These are phyloP conservation scores for Lolium rigidum DNA, from an alignment of 176 grass and related monocot species.

Conservation along the genomic window DNA sequence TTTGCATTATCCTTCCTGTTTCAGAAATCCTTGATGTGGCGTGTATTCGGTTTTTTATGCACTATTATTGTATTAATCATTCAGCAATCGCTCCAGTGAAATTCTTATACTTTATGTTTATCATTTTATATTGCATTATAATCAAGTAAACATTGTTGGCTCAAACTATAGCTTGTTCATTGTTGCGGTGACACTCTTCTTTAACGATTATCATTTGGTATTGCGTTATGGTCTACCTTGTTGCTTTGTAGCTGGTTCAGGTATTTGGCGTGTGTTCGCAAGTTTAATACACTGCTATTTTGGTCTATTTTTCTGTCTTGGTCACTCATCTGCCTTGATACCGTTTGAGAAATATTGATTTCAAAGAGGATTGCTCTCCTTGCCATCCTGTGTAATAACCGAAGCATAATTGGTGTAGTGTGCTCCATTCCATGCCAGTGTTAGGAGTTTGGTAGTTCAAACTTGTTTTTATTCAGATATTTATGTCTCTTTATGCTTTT, in stretches of 20 bases:
- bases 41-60: slow-evolving; percentile 11
- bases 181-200: neutral
- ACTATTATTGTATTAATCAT: neutral
- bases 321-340: neutral
- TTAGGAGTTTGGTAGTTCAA: slow-evolving; percentile 1
- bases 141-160: neutral
- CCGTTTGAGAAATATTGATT: slow-evolving; percentile 5
- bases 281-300: neutral
- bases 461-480: slow-evolving; percentile 2
- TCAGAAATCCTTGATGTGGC: slow-evolving; percentile 27
- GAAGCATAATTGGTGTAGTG: neutral
- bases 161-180: slow-evolving; percentile 8
- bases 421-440: neutral
- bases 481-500: neutral
- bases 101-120: neutral
- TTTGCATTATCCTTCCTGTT: slow-evolving; percentile 31
- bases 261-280: slow-evolving; percentile 10
- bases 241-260: neutral
- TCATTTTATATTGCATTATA: slow-evolving; percentile 7
- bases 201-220: neutral
- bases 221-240: slow-evolving; percentile 11
- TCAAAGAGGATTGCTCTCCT: neutral
- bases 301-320: neutral
- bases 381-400: neutral
- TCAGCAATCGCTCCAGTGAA: neutral